phyloP scores from a whole-genome alignment of 805 yeast genomes.

The Nakazawaea wickerhamii region DNA sequence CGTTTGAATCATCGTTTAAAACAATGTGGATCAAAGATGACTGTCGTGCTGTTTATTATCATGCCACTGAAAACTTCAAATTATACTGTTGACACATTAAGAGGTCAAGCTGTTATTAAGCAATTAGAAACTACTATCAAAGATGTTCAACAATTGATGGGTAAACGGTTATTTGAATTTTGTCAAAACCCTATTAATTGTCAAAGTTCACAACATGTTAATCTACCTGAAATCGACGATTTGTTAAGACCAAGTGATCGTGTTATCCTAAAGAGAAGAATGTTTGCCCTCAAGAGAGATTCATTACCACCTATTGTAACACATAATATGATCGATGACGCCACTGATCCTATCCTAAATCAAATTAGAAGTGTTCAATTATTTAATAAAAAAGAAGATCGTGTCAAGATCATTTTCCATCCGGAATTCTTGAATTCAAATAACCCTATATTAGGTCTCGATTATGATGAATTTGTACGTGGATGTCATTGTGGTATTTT shows the following conservation, averaged over 20 bases:
- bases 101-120: conserved; percentile 93
- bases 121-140: conserved; percentile 84
- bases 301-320: conserved; percentile 93
- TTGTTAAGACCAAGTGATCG: conserved; percentile 82
- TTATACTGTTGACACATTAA: conserved; percentile 90
- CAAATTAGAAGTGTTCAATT: conserved; percentile 89
- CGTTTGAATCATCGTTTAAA: conserved; percentile 85
- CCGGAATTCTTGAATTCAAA: conserved; percentile 95
- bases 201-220: conserved; percentile 20
- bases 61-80: conserved; percentile 97
- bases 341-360: conserved; percentile 83
- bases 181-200: conserved; percentile 50
- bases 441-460: conserved; percentile 88
- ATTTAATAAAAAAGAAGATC: conserved; percentile 83
- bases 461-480: conserved; percentile 95
- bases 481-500: conserved; percentile 98
- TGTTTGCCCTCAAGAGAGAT: conserved; percentile 85
- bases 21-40: conserved; percentile 74
- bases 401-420: conserved; percentile 94
- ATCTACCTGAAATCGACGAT: conserved; percentile 72
- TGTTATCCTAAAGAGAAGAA: conserved; percentile 85
- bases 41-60: conserved; percentile 94
- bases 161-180: conserved; percentile 83
- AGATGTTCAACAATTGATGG: conserved; percentile 83
- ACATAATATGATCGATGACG: conserved; percentile 93